Conservation (phyloP, 495 filamentous ascomycete genomes). For the Hypoxylon subgilvum region DNA sequence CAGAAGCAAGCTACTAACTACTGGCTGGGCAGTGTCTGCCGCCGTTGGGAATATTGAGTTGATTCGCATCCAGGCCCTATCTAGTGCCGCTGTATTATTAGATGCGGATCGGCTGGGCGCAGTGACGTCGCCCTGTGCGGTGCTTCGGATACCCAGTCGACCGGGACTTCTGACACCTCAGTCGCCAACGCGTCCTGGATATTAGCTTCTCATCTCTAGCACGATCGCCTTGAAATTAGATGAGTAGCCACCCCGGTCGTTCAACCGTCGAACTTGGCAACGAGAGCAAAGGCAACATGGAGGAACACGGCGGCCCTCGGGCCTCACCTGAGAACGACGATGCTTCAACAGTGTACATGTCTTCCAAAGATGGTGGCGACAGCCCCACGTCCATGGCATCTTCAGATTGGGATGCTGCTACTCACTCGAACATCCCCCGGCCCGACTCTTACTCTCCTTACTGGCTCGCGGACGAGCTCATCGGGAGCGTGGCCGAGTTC, state of each 20-base stretch:
- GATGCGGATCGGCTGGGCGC: slow-evolving; percentile 16
- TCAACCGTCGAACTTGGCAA: slow-evolving; percentile 1
- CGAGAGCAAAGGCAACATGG: slow-evolving; percentile 21
- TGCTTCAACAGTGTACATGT: slow-evolving; percentile 9
- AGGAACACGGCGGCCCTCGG: slow-evolving; percentile 27
- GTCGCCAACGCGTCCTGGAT: slow-evolving; percentile 13
- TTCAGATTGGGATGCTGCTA: slow-evolving; percentile 16
- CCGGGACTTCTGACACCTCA: slow-evolving; percentile 20
- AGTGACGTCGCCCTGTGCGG: slow-evolving; percentile 27
- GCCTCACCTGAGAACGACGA: slow-evolving; percentile 25
- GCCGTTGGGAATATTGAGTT: neutral
- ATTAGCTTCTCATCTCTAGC: slow-evolving; percentile 5
- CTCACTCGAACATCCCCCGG: slow-evolving; percentile 2
- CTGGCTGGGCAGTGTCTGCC: slow-evolving; percentile 6
- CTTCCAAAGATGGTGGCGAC: slow-evolving; percentile 22
- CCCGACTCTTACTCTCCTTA: slow-evolving; percentile 10
- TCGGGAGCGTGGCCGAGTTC: slow-evolving; percentile 9
- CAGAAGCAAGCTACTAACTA: slow-evolving; percentile 12
- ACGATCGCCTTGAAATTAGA: slow-evolving; percentile 8
- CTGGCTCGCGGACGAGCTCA: slow-evolving; percentile 28
- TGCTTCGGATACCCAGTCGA: neutral
- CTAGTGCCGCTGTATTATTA: slow-evolving; percentile 3
- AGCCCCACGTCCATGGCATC: slow-evolving; percentile 19
- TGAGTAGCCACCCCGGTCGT: slow-evolving; percentile 6
- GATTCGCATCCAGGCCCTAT: slow-evolving; percentile 6